A percentile compares a stretch with the other conserved stretches of the same genome.
Conservation (phyloP, 176 grass and related monocot genomes). For the Ananas comosus region DNA sequence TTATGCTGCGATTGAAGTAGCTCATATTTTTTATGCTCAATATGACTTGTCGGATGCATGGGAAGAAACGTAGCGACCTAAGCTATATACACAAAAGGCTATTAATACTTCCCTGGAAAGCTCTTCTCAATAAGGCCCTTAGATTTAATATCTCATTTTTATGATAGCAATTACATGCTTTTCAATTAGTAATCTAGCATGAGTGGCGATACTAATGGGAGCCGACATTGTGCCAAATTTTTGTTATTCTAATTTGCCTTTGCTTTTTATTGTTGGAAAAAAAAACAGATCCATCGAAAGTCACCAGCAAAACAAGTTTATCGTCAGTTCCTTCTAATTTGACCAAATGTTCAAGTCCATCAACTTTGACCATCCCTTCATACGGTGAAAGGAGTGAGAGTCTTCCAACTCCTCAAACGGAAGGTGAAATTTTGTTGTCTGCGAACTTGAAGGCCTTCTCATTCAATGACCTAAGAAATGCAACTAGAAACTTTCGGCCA, state of each 20-base stretch:
- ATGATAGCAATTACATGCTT: neutral
- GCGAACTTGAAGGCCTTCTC: conserved; percentile 74
- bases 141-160: neutral
- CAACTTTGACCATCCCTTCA: conserved; percentile 54
- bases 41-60: too few species aligned
- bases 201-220: too few species aligned
- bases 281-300: conserved; percentile 47
- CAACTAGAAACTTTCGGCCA: conserved; percentile 72
- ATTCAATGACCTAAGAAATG: conserved; percentile 62
- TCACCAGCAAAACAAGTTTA: conserved; percentile 54
- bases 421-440: conserved; percentile 74
- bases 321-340: conserved; percentile 41
- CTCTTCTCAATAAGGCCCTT: too few species aligned
- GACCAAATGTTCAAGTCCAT: conserved; percentile 34
- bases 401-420: conserved; percentile 46
- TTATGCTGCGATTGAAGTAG: too few species aligned
- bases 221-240: neutral
- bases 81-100: too few species aligned
- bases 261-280: neutral
- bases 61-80: too few species aligned
- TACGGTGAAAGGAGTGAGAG: conserved; percentile 34
- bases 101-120: too few species aligned
- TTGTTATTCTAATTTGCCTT: neutral
- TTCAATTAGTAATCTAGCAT: too few species aligned
- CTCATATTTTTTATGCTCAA: too few species aligned